Conservation (phyloP, 179 eudicot genomes). For the Silene noctiflora region DNA sequence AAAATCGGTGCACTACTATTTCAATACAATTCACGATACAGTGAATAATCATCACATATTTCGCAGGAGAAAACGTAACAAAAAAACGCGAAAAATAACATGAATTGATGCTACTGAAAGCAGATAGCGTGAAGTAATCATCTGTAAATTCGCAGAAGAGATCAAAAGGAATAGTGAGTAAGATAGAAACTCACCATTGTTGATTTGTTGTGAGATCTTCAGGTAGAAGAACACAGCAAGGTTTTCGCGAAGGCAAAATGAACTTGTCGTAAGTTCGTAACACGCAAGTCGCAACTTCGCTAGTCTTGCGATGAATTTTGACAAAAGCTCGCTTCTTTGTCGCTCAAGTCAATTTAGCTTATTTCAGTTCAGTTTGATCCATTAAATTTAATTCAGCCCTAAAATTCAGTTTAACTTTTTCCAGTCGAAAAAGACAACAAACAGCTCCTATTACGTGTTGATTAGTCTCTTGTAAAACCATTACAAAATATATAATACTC, state of each 20-base stretch:
- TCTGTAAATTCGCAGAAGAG: background rate
- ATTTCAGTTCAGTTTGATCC: too few species aligned
- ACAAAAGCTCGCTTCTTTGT: too few species aligned
- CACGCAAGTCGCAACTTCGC: too few species aligned
- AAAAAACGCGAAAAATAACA: background rate
- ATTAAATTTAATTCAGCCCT: too few species aligned
- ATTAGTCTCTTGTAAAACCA: too few species aligned
- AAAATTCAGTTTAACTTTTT: too few species aligned
- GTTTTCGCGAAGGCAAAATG: background rate
- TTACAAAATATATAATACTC: too few species aligned
- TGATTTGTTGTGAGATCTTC: constrained; percentile 17
- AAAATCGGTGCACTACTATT: background rate
- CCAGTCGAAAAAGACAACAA: too few species aligned
- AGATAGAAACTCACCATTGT: constrained; percentile 23
- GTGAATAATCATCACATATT: background rate
- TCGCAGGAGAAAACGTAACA: background rate
- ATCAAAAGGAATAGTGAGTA: background rate
- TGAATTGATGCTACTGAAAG: background rate
- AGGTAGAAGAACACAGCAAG: background rate
- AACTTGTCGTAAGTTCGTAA: background rate
- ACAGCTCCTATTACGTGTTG: too few species aligned
- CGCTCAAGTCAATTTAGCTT: too few species aligned
- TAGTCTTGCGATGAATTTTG: too few species aligned
- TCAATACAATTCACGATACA: background rate
- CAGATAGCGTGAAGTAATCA: background rate